phyloP scores from a whole-genome alignment of 208 protist species.

The Wallacemonas sp. region DNA sequence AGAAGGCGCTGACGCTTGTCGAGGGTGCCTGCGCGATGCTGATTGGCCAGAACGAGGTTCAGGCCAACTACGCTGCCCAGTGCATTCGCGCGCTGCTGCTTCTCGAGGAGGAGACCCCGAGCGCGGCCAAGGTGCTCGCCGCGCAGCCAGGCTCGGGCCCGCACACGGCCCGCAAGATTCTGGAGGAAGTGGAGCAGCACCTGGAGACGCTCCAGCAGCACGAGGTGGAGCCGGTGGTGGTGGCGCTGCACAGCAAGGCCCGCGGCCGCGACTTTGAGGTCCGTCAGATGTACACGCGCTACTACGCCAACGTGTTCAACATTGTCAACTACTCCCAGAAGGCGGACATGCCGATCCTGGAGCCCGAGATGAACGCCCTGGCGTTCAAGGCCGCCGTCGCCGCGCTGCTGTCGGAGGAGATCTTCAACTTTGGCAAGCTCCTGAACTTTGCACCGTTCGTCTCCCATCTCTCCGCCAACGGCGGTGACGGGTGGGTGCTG shows the following conservation, averaged over 20 bases:
- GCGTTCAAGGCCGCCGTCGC: conserved; percentile 78
- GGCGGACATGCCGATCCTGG: conserved; percentile 72
- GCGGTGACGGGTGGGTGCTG: conserved; percentile 60
- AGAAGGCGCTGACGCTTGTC: conserved; percentile 69
- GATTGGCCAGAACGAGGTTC: conserved; percentile 39
- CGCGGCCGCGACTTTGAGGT: conserved; percentile 90
- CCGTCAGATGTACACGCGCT: conserved; percentile 74
- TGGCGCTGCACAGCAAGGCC: conserved; percentile 67
- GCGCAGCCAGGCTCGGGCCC: conserved; percentile 47
- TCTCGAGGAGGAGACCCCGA: conserved; percentile 43
- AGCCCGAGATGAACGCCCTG: conserved; percentile 55
- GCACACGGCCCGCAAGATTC: conserved; percentile 69
- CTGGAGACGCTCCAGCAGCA: conserved; percentile 77
- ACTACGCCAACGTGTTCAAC: conserved; percentile 86
- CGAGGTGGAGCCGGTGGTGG: conserved; percentile 83
- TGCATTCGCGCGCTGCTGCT: conserved; percentile 88
- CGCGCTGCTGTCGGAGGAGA: conserved; percentile 80
- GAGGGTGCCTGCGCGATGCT: conserved; percentile 61
- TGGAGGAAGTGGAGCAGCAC: conserved; percentile 74
- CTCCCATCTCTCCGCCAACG: conserved; percentile 6
- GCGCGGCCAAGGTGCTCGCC: conserved; percentile 24
- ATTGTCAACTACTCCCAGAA: conserved; percentile 74
- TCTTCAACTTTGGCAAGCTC: conserved; percentile 89
- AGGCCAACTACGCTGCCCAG: conserved; percentile 62
- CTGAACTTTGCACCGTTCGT: conserved; percentile 71